Evolutionary conservation across 768 basidiomycete species (phyloP).

Genomic region (Cyathus striatus): DNA sequence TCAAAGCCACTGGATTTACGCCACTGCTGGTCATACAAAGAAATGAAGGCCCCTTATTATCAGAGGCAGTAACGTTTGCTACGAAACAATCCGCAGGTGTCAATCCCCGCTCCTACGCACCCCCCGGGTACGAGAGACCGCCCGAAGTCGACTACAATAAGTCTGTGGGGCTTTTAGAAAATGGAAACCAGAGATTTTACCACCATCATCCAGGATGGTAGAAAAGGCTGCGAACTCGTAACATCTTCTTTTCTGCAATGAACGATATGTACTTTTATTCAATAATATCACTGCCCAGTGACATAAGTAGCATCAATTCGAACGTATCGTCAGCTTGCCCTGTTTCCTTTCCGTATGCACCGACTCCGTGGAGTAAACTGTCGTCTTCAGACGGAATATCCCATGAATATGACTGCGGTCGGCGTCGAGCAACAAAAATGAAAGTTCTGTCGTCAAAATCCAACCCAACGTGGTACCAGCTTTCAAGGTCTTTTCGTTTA

Average conservation of each 20-base stretch:
- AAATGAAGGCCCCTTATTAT: slow-evolving; percentile 24
- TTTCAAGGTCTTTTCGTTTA: slow-evolving; percentile 3
- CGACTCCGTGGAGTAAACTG: slow-evolving; percentile 54
- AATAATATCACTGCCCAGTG: too few species aligned
- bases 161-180: slow-evolving; percentile 46
- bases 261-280: too few species aligned
- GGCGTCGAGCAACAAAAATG: slow-evolving; percentile 58
- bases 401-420: slow-evolving; percentile 56
- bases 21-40: slow-evolving; percentile 12
- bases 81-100: slow-evolving; percentile 33
- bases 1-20: slow-evolving; percentile 38
- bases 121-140: slow-evolving; percentile 44
- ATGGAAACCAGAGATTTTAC: slow-evolving; percentile 49
- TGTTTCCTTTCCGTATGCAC: slow-evolving; percentile 34
- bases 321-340: slow-evolving; percentile 66
- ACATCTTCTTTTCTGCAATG: neutral
- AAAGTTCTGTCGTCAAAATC: slow-evolving; percentile 43
- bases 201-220: slow-evolving; percentile 12
- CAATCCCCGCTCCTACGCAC: slow-evolving; percentile 38
- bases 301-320: slow-evolving; percentile 56
- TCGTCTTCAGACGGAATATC: slow-evolving; percentile 41
- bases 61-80: slow-evolving; percentile 33
- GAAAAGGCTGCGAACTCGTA: neutral
- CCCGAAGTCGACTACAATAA: slow-evolving; percentile 44
- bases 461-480: slow-evolving; percentile 39